phyloP scores from a whole-genome alignment of 2,329 filamentous ascomycete species.

The Oidium heveae region DNA sequence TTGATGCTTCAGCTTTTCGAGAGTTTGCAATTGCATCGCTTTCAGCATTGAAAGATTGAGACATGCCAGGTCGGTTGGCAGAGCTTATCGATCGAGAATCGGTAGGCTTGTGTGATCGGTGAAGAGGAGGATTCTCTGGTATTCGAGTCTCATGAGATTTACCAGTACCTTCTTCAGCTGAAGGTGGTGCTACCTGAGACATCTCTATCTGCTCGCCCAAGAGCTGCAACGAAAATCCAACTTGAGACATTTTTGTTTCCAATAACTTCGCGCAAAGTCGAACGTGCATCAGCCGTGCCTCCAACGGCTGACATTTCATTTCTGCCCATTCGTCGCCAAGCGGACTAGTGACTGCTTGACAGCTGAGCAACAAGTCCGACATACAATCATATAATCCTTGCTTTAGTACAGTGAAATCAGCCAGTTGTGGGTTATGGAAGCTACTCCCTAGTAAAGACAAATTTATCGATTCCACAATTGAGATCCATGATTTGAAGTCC shows the following conservation, averaged over 20 bases:
- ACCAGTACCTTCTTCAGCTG: conserved; percentile 20
- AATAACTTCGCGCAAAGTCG: conserved; percentile 53
- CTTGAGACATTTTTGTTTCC: conserved; percentile 65
- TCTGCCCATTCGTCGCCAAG: conserved; percentile 91
- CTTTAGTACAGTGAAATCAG: conserved; percentile 75
- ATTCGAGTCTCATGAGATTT: conserved; percentile 28
- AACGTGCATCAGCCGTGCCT: conserved; percentile 63
- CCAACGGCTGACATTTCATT: conserved; percentile 67
- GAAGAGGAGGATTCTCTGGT: conserved; percentile 32
- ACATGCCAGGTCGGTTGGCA: conserved; percentile 9
- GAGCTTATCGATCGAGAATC: conserved; percentile 23
- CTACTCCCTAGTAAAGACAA: conserved; percentile 52
- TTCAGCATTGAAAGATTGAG: conserved; percentile 39
- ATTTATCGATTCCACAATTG: too few relatives aligned
- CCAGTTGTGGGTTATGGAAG: conserved; percentile 61
- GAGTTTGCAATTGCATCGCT: conserved; percentile 20
- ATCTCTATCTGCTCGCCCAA: conserved; percentile 57
- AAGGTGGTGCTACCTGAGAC: conserved; percentile 15
- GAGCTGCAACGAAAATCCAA: conserved; percentile 68
- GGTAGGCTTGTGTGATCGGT: conserved; percentile 27
- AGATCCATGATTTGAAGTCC: too few relatives aligned
- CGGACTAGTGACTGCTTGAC: conserved; percentile 77
- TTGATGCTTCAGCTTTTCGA: conserved; percentile 34
- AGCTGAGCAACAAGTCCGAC: conserved; percentile 65
- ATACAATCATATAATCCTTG: conserved; percentile 85